Conservation (phyloP, 331 rosid species). For the Quercus lobata region DNA sequence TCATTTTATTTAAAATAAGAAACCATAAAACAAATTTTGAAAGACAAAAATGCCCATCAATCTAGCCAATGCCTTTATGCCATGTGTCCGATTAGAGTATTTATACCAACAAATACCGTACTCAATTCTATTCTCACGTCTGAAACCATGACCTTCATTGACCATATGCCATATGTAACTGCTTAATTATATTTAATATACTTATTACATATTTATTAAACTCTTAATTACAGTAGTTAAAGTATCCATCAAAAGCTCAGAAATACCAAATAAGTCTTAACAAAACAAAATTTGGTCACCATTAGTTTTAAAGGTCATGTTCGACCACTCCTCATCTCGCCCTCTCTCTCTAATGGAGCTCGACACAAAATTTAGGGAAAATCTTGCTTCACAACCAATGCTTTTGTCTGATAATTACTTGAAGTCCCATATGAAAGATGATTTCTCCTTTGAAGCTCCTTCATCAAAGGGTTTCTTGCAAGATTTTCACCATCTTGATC, state of each 20-base stretch:
- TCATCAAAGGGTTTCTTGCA: slow-evolving; percentile 51
- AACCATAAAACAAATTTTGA: too few species aligned
- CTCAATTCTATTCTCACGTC: background rate
- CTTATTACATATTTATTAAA: slow-evolving; percentile 8
- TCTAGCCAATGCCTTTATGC: too few species aligned
- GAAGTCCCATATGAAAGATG: slow-evolving; percentile 39
- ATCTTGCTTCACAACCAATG: slow-evolving; percentile 28
- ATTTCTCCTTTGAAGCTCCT: slow-evolving; percentile 33
- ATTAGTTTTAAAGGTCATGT: too few species aligned
- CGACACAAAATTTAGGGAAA: slow-evolving; percentile 33
- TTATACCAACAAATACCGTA: too few species aligned
- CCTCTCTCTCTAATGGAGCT: slow-evolving; percentile 41
- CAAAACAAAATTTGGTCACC: slow-evolving; percentile 2
- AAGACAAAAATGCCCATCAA: too few species aligned
- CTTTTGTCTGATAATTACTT: slow-evolving; percentile 26
- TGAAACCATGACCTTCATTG: background rate
- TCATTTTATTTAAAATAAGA: too few species aligned
- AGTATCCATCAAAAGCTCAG: slow-evolving; percentile 9
- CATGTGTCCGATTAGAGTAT: too few species aligned
- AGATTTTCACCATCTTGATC: slow-evolving; percentile 56
- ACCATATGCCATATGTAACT: slow-evolving; percentile 28
- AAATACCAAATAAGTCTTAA: slow-evolving; percentile 1
- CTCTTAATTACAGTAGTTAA: slow-evolving; percentile 22
- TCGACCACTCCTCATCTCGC: background rate
- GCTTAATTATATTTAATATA: slow-evolving; percentile 17